A percentile compares a stretch with the other conserved stretches of the same genome.
Conservation (phyloP, 2,329 filamentous ascomycete genomes). For the Scytalidium lignicola region DNA sequence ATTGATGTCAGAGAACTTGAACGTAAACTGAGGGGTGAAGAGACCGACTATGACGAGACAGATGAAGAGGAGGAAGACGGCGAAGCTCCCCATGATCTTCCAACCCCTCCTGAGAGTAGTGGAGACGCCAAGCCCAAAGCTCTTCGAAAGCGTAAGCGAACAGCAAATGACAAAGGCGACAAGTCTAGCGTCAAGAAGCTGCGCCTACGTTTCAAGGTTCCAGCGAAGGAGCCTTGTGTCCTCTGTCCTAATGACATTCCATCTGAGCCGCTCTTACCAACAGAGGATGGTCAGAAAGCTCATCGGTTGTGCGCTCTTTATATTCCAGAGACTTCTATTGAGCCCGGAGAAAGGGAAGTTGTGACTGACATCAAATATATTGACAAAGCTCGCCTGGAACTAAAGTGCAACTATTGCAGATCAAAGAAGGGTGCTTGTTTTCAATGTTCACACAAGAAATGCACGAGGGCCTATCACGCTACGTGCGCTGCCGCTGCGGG, state of each 20-base stretch:
- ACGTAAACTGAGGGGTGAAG: constrained; percentile 85
- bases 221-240: constrained; percentile 75
- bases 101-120: constrained; percentile 68
- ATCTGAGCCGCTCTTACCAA: constrained; percentile 75
- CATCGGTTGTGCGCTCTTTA: constrained; percentile 88
- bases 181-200: constrained; percentile 62
- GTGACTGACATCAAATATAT: constrained; percentile 78
- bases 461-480: constrained; percentile 86
- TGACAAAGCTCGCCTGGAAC: constrained; percentile 78
- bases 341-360: constrained; percentile 63
- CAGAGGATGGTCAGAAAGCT: constrained; percentile 80
- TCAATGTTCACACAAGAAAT: constrained; percentile 94
- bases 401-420: constrained; percentile 93
- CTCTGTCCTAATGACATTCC: constrained; percentile 88
- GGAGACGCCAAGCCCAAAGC: constrained; percentile 63
- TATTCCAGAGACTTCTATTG: constrained; percentile 86
- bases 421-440: constrained; percentile 95
- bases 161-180: constrained; percentile 37
- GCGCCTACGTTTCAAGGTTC: constrained; percentile 63
- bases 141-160: constrained; percentile 64
- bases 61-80: constrained; percentile 61
- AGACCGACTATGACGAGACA: constrained; percentile 76
- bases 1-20: constrained; percentile 96
- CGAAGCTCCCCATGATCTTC: constrained; percentile 63
- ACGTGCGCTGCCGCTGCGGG: constrained; percentile 91